Base-by-base conservation (phyloP, 2,329 filamentous ascomycete genomes). In the Diaporthe eres region DNA sequence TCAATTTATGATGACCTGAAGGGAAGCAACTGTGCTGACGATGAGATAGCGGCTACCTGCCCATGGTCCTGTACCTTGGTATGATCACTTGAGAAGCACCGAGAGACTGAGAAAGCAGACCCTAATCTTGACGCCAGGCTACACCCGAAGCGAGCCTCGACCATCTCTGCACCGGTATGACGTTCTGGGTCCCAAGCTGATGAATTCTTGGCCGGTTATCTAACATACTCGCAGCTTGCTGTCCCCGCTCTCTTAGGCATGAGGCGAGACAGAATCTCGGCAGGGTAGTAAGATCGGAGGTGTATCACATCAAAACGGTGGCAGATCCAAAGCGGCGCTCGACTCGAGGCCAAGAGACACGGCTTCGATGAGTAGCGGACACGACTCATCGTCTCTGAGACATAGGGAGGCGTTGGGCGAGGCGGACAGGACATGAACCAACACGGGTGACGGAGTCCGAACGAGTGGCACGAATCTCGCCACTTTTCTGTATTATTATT, bases 11-110 rank as follows among this genome's bases (percentile, higher is more conserved):
- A 74, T 5, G n/a, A 22, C 10, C 4, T 15, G 10, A 31, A 19
- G 8, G 49, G 44, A 57, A 12, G 22, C n/a, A 22, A 37, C 8
- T 10, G 61, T 77, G 78, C 85, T 89, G 79, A 90, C 82, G 68
- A 72, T 74, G 22, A 72, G 44, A 71, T 81, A 97, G 95, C 89
- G 97, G 97, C 85, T 99, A 98, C 86, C 92, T 99, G 76, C 97
- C 97, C 81, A 87, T 99, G 85, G 97, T 99, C 84, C 91, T 99
- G 85, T 99, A 98, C 86, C 93, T 99, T 81, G 97, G 95, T 97
- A 92, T 82, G 86, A 76, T 76, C 47, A 78, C 65, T 78, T 76
- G 72, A 57, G 70, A 39, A 72, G 72, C 12, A 72, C 61, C 19
- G 13, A 58, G 65, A 63, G 60, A 77, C 76, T 28, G 22, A 60